phyloP scores from a whole-genome alignment of 2,329 filamentous ascomycete species.

The Metarhizium robertsii region DNA sequence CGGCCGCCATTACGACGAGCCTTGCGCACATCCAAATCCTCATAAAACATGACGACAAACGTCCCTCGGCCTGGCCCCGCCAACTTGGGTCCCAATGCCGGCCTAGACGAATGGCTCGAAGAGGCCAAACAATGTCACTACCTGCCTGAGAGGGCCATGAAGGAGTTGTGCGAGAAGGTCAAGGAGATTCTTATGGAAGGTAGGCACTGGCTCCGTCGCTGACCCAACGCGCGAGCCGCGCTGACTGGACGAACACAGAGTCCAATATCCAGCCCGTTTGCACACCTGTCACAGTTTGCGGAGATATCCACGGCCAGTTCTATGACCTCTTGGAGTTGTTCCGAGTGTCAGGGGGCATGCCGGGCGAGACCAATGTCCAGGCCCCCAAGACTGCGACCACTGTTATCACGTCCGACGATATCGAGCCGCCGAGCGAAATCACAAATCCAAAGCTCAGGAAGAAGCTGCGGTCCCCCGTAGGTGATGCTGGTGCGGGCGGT shows the following conservation, averaged over 20 bases:
- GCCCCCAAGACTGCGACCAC: constrained; percentile 58
- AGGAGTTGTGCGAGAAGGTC: constrained; percentile 95
- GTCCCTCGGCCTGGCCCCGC: constrained; percentile 89
- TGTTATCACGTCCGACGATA: constrained; percentile 80
- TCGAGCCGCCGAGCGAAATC: constrained; percentile 84
- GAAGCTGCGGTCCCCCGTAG: constrained; percentile 54
- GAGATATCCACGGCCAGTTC: constrained; percentile 97
- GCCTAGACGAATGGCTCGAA: constrained; percentile 91
- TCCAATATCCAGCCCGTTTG: constrained; percentile 98
- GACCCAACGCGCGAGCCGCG: neutral
- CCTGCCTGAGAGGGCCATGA: constrained; percentile 93
- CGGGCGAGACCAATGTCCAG: constrained; percentile 66
- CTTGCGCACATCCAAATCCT: constrained; percentile 8
- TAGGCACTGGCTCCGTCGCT: constrained; percentile 24
- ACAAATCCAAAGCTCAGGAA: constrained; percentile 79
- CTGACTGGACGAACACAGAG: constrained; percentile 43
- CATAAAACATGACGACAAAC: constrained; percentile 28
- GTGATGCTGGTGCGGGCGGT: constrained; percentile 28
- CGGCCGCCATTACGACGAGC: constrained; percentile 13
- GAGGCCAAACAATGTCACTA: constrained; percentile 97
- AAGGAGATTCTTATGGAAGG: constrained; percentile 99
- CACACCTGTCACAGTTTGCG: constrained; percentile 93
- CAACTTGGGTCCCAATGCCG: constrained; percentile 71
- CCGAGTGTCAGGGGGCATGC: constrained; percentile 93
- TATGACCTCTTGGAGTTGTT: constrained; percentile 97